Base-by-base conservation (phyloP, 352 stramenopile species). In the Globisporangium yorkense region DNA sequence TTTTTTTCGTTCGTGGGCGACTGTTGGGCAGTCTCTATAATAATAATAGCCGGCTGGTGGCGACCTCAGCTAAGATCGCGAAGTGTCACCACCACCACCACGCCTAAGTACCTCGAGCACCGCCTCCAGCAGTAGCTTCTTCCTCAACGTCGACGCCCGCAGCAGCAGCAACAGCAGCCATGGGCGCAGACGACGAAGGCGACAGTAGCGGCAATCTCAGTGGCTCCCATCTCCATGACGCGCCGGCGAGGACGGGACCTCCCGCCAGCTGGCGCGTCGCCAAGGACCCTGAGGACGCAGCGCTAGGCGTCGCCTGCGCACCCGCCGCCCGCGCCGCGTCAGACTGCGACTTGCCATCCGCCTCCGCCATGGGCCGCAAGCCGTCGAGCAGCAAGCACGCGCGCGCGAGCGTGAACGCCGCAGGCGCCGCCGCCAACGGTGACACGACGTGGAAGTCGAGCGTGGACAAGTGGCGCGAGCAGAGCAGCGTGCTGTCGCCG, bases 381-480 rank as follows among this genome's bases (percentile, higher is more conserved):
- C 47, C 54, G 63, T 64, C 70, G 29, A 37, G 27, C 9, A 50
- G 55, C 40, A 56, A 57, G 29, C 51, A 43, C 20, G 54, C 57
- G 48, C 62, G 52, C 39, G 49, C 46, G 3, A 56, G 48, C 8
- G 21, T 27, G 37, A 51, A 47, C 37, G 47, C 67, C 16, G 41
- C 55, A 3, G 20, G 4, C n/a, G 13, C 18, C 27, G 21, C 37
- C 46, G 24, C 56, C 21, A 61, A 43, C 37, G 10, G 68, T 8
- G 56, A 56, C 20, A 69, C 72, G 31, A 57, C 61, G 52, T 85
- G 77, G 75, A 72, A 69, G 31, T 69, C 68, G 10, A 75, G 78
- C 46, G 59, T 80, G 3, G 66, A 74, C 20, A 77, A 75, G 47
- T 79, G 70, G 72, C 69, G 59, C 18, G 56, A 68, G 27, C 63